Evolutionary conservation across 768 basidiomycete species (phyloP), one percentile per base, ranked within the genome.

Genomic region (Pleurotus eryngii): DNA sequence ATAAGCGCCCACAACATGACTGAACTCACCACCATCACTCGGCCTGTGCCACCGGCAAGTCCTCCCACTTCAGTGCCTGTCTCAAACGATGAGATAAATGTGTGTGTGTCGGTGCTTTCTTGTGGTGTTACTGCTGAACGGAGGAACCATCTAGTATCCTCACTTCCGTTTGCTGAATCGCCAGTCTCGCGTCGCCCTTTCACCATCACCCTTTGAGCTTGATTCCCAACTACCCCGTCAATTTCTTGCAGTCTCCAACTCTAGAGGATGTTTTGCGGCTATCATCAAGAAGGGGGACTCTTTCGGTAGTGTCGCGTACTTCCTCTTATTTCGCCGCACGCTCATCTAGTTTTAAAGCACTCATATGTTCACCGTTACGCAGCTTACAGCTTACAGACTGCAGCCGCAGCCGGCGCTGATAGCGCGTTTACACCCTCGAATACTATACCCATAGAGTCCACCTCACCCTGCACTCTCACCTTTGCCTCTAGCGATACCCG

Each of bases 191-290:
- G 74, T 89, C 43, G 75, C 78, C 49, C 67, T 92, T 6, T 92
- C 90, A 12, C 71, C 77, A 1, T 64, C 78, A 15, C 72, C 78
- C 1, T 68, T 86, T 26, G 71, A 76, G 60, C 70, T 79, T 18
- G 64, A 79, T 15, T 70, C 78, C 5, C 76, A 78, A 22, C 69
- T 64, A 46, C 57, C 63, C 6, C 82, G 79, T 40, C 77, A 70
- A 54, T 73, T 87, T 15, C 81, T 92, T 61, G 78, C 83, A 3
- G 74, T 81, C 2, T 77, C 84, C 2, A 88, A 85, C 64, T 70
- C 74, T 11, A 79, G 74, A 60, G 86, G 83, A 26, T 91, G 85
- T 83, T 92, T 91, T 68, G 86, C 81, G 46, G 87, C 88, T 30
- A 79, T 82, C 8, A 76, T 70, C 45, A 69, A 72, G 39, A 70